These are phyloP conservation scores for Candida lessepsii DNA, from an alignment of 805 yeast species.

Conservation along the genomic window DNA sequence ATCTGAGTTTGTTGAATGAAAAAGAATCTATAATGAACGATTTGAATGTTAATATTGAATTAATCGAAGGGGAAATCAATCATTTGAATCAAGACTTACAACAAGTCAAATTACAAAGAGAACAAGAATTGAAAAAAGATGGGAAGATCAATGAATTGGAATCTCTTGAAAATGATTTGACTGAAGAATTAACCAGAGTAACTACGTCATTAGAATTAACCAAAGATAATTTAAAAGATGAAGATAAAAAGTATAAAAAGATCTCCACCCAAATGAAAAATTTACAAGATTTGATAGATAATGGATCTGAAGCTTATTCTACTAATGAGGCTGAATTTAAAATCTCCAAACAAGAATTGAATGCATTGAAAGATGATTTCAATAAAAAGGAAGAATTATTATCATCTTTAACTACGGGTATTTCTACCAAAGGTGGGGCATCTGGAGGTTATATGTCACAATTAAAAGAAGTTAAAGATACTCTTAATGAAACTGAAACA, in stretches of 20 bases:
- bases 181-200: constrained; percentile 66
- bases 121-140: constrained; percentile 58
- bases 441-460: constrained; percentile 79
- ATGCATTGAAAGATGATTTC: constrained; percentile 44
- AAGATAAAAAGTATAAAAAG: constrained; percentile 33
- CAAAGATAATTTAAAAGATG: constrained; percentile 57
- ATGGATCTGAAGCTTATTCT: constrained; percentile 37
- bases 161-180: constrained; percentile 48
- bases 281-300: constrained; percentile 30
- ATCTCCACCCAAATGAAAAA: constrained; percentile 33
- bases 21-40: constrained; percentile 41
- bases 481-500: constrained; percentile 52
- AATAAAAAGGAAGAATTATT: constrained; percentile 72
- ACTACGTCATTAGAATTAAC: constrained; percentile 63
- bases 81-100: constrained; percentile 62
- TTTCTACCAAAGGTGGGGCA: constrained; percentile 74
- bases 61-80: constrained; percentile 52
- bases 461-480: constrained; percentile 58
- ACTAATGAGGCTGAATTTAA: constrained; percentile 46
- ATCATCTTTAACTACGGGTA: constrained; percentile 82
- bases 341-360: constrained; percentile 43
- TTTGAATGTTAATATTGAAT: constrained; percentile 44
- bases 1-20: constrained; percentile 42
- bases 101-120: constrained; percentile 50
- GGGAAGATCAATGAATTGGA: constrained; percentile 62